phyloP scores from a whole-genome alignment of 257 asterid species.

The Craterostigma plantagineum region DNA sequence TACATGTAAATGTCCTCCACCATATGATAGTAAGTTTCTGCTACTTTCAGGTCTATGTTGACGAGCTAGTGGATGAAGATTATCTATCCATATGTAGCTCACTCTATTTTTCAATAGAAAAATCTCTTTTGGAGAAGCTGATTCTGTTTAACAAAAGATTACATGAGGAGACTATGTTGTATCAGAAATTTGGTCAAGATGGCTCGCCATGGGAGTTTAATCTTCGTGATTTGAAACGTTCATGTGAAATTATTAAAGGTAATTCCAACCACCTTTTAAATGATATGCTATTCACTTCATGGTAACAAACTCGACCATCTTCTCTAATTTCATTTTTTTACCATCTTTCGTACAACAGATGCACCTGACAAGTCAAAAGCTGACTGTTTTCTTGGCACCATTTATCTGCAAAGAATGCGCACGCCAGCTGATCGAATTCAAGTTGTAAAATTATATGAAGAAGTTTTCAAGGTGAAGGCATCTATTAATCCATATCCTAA shows the following conservation, averaged over 20 bases:
- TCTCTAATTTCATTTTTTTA: too few species aligned
- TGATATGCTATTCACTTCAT: too few species aligned
- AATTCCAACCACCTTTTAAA: background rate
- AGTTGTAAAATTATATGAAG: conserved; percentile 54
- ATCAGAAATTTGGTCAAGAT: conserved; percentile 62
- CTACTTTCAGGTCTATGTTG: conserved; percentile 65
- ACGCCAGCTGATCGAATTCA: conserved; percentile 54
- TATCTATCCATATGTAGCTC: conserved; percentile 66
- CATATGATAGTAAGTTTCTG: too few species aligned
- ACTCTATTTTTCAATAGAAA: conserved; percentile 46
- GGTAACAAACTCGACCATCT: too few species aligned
- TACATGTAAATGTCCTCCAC: too few species aligned
- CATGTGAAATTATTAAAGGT: conserved; percentile 85
- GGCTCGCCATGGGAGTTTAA: conserved; percentile 99
- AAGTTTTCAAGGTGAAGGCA: conserved; percentile 54
- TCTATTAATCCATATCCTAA: conserved; percentile 43
- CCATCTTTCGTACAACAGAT: conserved; percentile 18
- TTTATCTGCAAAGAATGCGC: conserved; percentile 93
- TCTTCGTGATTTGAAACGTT: conserved; percentile 85
- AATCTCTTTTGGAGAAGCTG: conserved; percentile 34
- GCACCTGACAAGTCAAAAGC: conserved; percentile 28
- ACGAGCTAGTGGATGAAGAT: conserved; percentile 79
- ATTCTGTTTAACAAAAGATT: conserved; percentile 56
- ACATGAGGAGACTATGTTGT: conserved; percentile 59
- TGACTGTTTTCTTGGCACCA: conserved; percentile 66